Conservation (phyloP, 2,329 filamentous ascomycete genomes). For the Colletotrichum falcatum region DNA sequence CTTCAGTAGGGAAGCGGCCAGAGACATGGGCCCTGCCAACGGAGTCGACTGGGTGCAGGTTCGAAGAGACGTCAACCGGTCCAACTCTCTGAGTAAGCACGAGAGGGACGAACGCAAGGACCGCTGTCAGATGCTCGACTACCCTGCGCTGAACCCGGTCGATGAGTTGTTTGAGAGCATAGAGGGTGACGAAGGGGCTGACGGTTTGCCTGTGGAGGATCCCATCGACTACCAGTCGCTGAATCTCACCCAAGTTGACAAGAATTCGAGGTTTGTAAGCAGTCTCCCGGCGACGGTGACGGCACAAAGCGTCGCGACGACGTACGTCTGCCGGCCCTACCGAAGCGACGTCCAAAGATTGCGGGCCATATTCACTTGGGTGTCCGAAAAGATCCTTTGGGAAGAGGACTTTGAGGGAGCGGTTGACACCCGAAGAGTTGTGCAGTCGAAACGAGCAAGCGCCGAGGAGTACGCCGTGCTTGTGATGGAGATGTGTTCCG, state of each 20-base stretch:
- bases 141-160: conserved; percentile 87
- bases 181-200: conserved; percentile 89
- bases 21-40: conserved; percentile 76
- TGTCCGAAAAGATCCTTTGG: conserved; percentile 94
- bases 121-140: conserved; percentile 93
- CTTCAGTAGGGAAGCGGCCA: conserved; percentile 64
- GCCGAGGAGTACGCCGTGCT: conserved; percentile 90
- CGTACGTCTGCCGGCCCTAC: conserved; percentile 93
- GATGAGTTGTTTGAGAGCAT: conserved; percentile 87
- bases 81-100: conserved; percentile 90
- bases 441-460: conserved; percentile 85
- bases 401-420: conserved; percentile 93
- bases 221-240: conserved; percentile 84
- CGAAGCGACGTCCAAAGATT: conserved; percentile 93
- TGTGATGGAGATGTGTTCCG: conserved; percentile 92
- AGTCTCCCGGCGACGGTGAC: conserved; percentile 86
- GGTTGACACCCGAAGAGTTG: conserved; percentile 83
- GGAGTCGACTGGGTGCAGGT: conserved; percentile 96
- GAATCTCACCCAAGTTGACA: conserved; percentile 91
- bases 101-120: conserved; percentile 88
- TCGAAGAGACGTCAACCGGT: conserved; percentile 92
- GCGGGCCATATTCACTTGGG: conserved; percentile 97
- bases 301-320: conserved; percentile 84
- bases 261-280: conserved; percentile 91
- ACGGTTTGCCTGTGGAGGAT: conserved; percentile 85